A percentile compares a stretch with the other conserved stretches of the same genome.
These are phyloP conservation scores for Fusarium irregulare DNA, from an alignment of 2,329 filamentous ascomycete genomes.

Conservation along the genomic window DNA sequence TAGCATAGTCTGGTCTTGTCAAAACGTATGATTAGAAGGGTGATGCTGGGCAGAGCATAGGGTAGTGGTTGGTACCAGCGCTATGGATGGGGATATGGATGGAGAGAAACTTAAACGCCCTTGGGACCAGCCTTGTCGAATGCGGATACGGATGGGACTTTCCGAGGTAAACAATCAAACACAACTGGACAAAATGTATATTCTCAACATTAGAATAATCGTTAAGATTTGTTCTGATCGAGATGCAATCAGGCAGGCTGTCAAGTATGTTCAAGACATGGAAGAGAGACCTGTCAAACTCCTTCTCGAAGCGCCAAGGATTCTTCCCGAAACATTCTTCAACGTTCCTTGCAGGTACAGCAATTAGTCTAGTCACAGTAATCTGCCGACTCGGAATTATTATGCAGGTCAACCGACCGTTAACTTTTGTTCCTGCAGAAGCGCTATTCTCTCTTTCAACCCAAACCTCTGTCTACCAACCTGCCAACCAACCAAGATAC, in stretches of 20 bases:
- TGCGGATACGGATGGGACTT: constrained; percentile 6
- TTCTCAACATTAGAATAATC: no score
- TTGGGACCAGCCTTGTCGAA: constrained; percentile 6
- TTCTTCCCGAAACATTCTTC: not conserved
- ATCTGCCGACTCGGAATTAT: not conserved
- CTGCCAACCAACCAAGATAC: not conserved
- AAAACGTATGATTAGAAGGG: not conserved
- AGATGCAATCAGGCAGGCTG: not conserved
- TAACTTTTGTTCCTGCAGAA: not conserved
- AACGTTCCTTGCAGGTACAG: not conserved
- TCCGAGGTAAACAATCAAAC: not conserved
- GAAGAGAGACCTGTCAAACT: not conserved
- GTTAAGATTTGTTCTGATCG: not conserved
- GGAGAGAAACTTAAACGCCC: constrained; percentile 26
- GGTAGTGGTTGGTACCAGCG: not conserved
- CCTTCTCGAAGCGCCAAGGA: constrained; percentile 1
- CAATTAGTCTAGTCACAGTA: not conserved
- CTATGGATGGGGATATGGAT: not conserved
- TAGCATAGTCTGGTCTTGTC: not conserved
- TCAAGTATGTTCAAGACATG: not conserved
- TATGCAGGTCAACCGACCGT: not conserved
- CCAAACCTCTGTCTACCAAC: not conserved
- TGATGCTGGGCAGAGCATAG: not conserved
- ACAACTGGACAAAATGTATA: no score
- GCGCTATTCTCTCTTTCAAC: no score